Base-by-base conservation (phyloP, 2,329 filamentous ascomycete genomes). In the Chaetomium sp. region DNA sequence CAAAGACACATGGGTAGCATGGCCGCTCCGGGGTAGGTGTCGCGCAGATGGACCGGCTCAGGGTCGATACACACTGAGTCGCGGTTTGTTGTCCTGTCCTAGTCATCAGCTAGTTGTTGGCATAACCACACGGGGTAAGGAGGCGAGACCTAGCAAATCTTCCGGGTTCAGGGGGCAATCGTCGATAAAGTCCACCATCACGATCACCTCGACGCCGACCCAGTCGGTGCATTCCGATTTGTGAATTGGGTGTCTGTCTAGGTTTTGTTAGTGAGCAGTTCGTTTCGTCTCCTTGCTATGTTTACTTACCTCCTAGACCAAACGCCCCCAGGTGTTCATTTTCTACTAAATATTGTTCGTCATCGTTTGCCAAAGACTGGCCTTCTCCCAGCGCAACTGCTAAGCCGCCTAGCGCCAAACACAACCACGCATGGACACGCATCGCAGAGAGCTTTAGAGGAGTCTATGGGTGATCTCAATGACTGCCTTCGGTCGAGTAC, bases 181-280 rank as follows among this genome's bases (percentile, higher is more conserved):
- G 46, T 68, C 67, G 7, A 62, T 63, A 19, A 70, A 58, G 6
- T 65, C 62, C 34, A 69, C 61, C 44, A 67, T 61, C 35, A 68
- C 56, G 27, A 70, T 65, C 14, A 69, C 61, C 54, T 71, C 68
- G 42, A 71, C 55, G 46, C 68, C 69, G 32, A 71, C 62, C 57
- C 61, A 67, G 2, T 12, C 44, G 36, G 52, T 58, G 52, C 65
- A 67, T 7, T 55, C 46, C 1, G 38, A 14, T 10, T 7, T 34
- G 3, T 45, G 43, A 34, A 41, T 2, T 14, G 40, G n/a, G 36
- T 49, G 53, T 19, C 35, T 42, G 27, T 41, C 54, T 53, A 27
- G 10, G 10, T 4, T 19, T n/a, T 40, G 35, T 49, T 38, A 44
- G 38, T n/a, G 7, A 4, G 9, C 27, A 1, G 11, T 9, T 14